Conservation (phyloP, 208 protist species). For the Herpetomonas samuelpessoai region DNA sequence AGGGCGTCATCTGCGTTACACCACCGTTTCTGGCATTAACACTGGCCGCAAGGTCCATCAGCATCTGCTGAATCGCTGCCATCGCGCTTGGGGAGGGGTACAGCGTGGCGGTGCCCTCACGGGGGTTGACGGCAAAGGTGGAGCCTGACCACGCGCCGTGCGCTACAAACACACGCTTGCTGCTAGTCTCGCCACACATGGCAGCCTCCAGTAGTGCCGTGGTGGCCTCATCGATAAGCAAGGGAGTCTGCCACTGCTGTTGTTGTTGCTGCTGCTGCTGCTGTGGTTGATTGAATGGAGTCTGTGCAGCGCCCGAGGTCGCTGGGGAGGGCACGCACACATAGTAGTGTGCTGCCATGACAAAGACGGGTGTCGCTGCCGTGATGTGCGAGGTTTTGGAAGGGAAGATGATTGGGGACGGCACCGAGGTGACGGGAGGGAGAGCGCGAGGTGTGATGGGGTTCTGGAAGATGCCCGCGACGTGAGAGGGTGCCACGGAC, state of each 20-base stretch:
- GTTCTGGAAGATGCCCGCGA: background rate
- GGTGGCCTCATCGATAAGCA: slow-evolving; percentile 21
- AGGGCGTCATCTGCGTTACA: too few species aligned
- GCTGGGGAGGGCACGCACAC: background rate
- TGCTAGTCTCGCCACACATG: slow-evolving; percentile 7
- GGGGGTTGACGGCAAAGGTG: slow-evolving; percentile 7
- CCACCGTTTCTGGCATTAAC: too few species aligned
- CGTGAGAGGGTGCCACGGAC: background rate
- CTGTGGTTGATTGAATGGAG: too few species aligned
- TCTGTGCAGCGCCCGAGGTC: background rate
- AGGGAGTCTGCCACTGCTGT: background rate
- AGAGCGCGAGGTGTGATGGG: background rate
- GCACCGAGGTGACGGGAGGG: slow-evolving; percentile 13
- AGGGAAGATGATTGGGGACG: slow-evolving; percentile 53
- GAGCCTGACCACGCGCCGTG: slow-evolving; percentile 9
- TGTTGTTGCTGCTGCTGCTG: background rate
- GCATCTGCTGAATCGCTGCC: too few species aligned
- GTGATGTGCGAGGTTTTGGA: slow-evolving; percentile 36
- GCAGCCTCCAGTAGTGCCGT: slow-evolving; percentile 28
- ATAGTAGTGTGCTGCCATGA: slow-evolving; percentile 44
- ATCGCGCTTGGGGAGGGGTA: background rate
- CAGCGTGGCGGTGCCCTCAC: slow-evolving; percentile 6
- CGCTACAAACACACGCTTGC: slow-evolving; percentile 4
- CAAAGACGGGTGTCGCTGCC: slow-evolving; percentile 36
- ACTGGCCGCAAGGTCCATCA: too few species aligned